phyloP scores from a whole-genome alignment of 2,329 filamentous ascomycete species.

The Aspergillus transmontanensis region DNA sequence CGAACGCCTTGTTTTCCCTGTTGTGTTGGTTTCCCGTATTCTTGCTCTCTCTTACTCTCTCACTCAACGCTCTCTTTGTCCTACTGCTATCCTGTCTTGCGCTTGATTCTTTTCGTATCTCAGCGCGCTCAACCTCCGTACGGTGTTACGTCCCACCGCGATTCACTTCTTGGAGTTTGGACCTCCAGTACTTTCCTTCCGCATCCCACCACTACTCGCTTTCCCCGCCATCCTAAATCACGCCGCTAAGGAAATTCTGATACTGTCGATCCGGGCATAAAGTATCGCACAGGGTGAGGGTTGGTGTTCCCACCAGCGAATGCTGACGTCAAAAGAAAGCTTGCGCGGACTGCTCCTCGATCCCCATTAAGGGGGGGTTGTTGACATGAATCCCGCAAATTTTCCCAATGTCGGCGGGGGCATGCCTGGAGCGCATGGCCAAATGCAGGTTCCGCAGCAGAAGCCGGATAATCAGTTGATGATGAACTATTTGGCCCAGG shows the following conservation, averaged over 20 bases:
- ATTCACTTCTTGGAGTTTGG: conserved; percentile 1
- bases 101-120: neutral
- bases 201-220: neutral
- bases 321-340: conserved; percentile 35
- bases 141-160: conserved; percentile 6
- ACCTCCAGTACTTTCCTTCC: neutral
- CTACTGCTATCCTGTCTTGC: conserved; percentile 1
- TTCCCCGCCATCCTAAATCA: neutral
- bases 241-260: neutral
- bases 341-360: conserved; percentile 37
- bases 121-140: neutral
- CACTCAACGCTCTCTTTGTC: neutral
- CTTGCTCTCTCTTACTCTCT: conserved; percentile 4
- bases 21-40: conserved; percentile 27
- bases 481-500: conserved; percentile 41
- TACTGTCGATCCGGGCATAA: neutral
- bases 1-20: conserved; percentile 38
- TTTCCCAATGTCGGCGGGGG: conserved; percentile 41
- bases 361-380: conserved; percentile 41
- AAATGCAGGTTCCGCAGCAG: conserved; percentile 34
- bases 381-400: conserved; percentile 47
- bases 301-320: conserved; percentile 32
- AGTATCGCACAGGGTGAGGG: conserved; percentile 11
- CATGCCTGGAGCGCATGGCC: conserved; percentile 36
- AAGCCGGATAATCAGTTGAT: conserved; percentile 37